Percentiles rank a stretch among this genome's conserved stretches.
phyloP scores from a whole-genome alignment of 345 rosid species.

The Physaria fendleri region DNA sequence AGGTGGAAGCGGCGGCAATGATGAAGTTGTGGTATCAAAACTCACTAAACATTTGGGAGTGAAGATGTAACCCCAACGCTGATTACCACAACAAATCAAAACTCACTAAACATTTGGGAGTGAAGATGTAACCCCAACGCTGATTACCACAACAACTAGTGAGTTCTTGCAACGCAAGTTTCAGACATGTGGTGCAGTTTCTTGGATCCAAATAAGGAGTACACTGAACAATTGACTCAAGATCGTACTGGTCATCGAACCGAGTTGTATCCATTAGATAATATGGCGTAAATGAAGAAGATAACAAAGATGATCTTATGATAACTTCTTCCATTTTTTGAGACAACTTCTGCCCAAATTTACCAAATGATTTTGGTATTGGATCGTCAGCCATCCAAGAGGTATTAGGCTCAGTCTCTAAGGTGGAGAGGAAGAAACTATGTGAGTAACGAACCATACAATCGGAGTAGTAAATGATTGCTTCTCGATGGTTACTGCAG shows the following conservation, averaged over 20 bases:
- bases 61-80: slow-evolving; percentile 1
- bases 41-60: slow-evolving; percentile 16
- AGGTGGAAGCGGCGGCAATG: slow-evolving; percentile 2
- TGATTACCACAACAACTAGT: neutral
- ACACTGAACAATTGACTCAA: slow-evolving; percentile 27
- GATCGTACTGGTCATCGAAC: slow-evolving; percentile 5
- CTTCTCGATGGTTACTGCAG: slow-evolving; percentile 24
- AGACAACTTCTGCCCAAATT: neutral
- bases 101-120: slow-evolving; percentile 16
- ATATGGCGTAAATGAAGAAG: neutral
- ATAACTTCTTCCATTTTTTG: slow-evolving; percentile 18
- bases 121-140: slow-evolving; percentile 4
- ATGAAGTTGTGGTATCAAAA: neutral
- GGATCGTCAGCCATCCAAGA: neutral
- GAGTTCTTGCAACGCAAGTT: slow-evolving; percentile 15
- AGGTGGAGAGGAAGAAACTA: neutral
- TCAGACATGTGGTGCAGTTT: slow-evolving; percentile 14
- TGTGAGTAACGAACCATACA: slow-evolving; percentile 41
- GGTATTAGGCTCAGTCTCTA: neutral
- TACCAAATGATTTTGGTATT: neutral
- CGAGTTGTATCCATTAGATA: neutral
- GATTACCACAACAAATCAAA: neutral
- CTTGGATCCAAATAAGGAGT: neutral
- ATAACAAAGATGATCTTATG: neutral
- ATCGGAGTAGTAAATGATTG: slow-evolving; percentile 30